Percentiles rank a stretch among this genome's conserved stretches.
Conservation (phyloP, 345 rosid species). For the Hirschfeldia incana region DNA sequence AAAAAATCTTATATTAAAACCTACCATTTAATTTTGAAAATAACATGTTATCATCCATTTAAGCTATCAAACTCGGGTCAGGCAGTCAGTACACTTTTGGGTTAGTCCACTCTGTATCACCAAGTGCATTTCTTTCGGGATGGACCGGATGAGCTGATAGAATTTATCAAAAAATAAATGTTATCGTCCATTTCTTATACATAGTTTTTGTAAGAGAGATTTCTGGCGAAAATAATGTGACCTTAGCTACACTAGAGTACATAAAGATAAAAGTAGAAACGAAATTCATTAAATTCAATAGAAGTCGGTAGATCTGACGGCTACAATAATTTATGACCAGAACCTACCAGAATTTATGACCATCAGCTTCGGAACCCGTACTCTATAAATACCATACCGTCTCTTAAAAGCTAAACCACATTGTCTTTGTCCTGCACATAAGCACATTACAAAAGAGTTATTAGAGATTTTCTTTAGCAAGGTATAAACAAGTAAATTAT, state of each 20-base stretch:
- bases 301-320: slow-evolving; percentile 37
- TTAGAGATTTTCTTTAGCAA: neutral
- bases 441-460: neutral
- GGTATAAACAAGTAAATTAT: neutral
- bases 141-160: no score
- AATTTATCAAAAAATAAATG: neutral
- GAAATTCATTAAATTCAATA: neutral
- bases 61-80: no score
- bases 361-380: neutral
- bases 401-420: slow-evolving; percentile 12
- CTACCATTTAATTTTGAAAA: neutral
- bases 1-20: neutral
- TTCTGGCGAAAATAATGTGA: neutral
- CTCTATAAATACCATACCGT: slow-evolving; percentile 28
- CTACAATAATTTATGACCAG: slow-evolving; percentile 25
- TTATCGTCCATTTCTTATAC: neutral
- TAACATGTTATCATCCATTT: neutral
- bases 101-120: no score
- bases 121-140: no score
- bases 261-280: neutral
- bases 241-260: neutral
- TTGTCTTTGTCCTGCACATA: slow-evolving; percentile 23
- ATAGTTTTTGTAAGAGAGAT: neutral
- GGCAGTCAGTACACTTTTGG: no score
- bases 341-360: slow-evolving; percentile 33